Conservation (phyloP, 495 filamentous ascomycete species). For the Choiromyces venosus region DNA sequence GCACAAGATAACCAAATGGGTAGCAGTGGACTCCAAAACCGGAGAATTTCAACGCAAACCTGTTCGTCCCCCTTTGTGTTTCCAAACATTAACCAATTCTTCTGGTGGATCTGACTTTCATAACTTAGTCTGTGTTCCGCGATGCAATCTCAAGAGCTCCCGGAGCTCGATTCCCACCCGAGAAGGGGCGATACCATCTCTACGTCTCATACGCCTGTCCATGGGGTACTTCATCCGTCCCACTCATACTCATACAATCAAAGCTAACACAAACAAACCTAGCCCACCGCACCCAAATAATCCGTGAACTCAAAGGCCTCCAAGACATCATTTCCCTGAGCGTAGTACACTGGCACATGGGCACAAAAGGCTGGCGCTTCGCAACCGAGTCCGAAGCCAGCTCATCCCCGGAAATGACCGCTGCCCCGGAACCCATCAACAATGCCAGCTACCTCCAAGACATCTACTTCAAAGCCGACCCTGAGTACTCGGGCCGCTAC, state of each 20-base stretch:
- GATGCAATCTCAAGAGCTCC: conserved; percentile 46
- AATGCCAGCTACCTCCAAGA: conserved; percentile 60
- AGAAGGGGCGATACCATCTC: conserved; percentile 71
- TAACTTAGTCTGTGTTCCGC: conserved; percentile 30
- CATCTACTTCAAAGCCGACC: conserved; percentile 65
- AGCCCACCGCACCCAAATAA: conserved; percentile 71
- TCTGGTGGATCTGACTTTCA: conserved; percentile 10
- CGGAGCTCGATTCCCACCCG: conserved; percentile 61
- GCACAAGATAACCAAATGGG: conserved; percentile 31
- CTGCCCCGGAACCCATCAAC: conserved; percentile 59
- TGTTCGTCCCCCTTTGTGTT: not conserved
- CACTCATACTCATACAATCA: not conserved
- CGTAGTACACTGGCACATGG: conserved; percentile 62
- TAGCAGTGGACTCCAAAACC: conserved; percentile 34
- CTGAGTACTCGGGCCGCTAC: conserved; percentile 65
- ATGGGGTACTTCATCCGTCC: conserved; percentile 51
- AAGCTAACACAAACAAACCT: conserved; percentile 7
- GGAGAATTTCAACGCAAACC: conserved; percentile 40
- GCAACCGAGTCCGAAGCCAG: conserved; percentile 54
- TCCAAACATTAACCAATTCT: not conserved
- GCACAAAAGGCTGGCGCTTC: conserved; percentile 71
- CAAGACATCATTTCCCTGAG: conserved; percentile 66
- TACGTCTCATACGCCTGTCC: conserved; percentile 73
- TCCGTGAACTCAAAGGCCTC: conserved; percentile 69
- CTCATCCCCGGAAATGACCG: conserved; percentile 51